A percentile compares a stretch with the other conserved stretches of the same genome.
Conservation (phyloP, 2,329 filamentous ascomycete species). For the Paraconiothyrium sp. region DNA sequence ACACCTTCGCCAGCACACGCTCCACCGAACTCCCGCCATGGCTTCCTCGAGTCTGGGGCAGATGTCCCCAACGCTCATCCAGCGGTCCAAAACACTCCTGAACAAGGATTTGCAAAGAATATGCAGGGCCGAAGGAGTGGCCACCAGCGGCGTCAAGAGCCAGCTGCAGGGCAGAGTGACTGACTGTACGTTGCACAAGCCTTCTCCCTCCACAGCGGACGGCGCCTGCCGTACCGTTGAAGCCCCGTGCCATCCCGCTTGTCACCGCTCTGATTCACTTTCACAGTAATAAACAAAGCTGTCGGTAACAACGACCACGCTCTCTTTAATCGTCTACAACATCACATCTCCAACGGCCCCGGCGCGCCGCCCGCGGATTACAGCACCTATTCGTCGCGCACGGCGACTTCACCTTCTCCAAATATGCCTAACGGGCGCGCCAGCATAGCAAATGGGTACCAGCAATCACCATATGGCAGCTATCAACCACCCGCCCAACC, state of each 20-base stretch:
- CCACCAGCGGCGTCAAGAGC: conserved; percentile 85
- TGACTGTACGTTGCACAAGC: conserved; percentile 67
- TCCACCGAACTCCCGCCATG: conserved; percentile 32
- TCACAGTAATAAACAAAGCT: conserved; percentile 51
- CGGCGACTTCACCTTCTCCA: conserved; percentile 28
- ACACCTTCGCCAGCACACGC: conserved; percentile 15
- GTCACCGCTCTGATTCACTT: conserved; percentile 6
- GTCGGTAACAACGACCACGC: conserved; percentile 45
- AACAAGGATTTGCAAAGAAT: conserved; percentile 78
- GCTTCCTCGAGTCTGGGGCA: conserved; percentile 53
- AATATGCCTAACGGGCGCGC: conserved; percentile 31
- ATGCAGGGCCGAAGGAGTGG: conserved; percentile 72
- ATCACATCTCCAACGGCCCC: conserved; percentile 53
- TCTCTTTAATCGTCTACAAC: conserved; percentile 50
- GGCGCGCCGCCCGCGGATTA: conserved; percentile 37
- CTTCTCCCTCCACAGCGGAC: conserved; percentile 3
- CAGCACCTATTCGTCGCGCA: conserved; percentile 30
- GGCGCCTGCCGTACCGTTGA: conserved; percentile 3
- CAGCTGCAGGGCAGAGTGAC: conserved; percentile 82
- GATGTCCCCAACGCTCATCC: conserved; percentile 49
- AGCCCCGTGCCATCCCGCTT: conserved; percentile 3
- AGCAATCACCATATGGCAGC: conserved; percentile 19
- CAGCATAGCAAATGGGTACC: conserved; percentile 35
- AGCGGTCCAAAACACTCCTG: conserved; percentile 64
- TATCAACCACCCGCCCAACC: conserved; percentile 27